Base-by-base conservation (phyloP, 768 basidiomycete species). In the Omphalotus guepiniiformis region DNA sequence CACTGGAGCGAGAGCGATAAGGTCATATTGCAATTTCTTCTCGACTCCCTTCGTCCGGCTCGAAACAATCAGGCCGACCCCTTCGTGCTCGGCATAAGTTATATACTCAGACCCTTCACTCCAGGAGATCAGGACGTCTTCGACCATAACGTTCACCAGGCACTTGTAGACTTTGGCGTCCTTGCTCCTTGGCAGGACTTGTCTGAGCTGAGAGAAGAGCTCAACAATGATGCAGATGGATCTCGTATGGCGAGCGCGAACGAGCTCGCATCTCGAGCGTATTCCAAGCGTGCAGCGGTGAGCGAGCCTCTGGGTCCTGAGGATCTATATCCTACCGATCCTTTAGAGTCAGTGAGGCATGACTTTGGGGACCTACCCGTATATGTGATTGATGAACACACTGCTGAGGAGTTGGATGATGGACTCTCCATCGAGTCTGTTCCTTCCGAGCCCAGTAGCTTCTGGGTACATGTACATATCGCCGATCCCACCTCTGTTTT, bases 391-490 rank as follows among this genome's bases (percentile, higher is more conserved):
- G 96, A 99, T 58, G 88, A 91, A 50, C 53, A 71, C 0, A 60
- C 57, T 6, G 93, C 96, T 0, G 66, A 85, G 56, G 96, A 99
- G 59, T 75, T 98, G 18, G 96, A 99, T 60, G 96, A 99, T 61
- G 96, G 93, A 2, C 57, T 99, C 26, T 94, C 93, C 2, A 59
- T 97, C 25, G 88, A 95, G 53, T 59, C 66, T n/a, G 73, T 85
- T 26, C 71, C 76, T 4, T 66, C 67, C 3, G 80, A 87, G 39
- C 78, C 80, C 2, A 76, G 72, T 13, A 72, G 64, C 16, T 60
- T 67, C 37, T 98, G 96, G 95, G 60, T 95, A 9, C 94, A 97
- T 56, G 73, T 86, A 21, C 96, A 98, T 60, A 76, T 99, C 47
- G 94, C 96, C 8, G 96, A 99, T 62, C 94, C 94, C 0, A 92